Percentiles rank a stretch among this genome's conserved stretches.
phyloP scores from a whole-genome alignment of 2,329 filamentous ascomycete genomes.

The Diaporthe sp. region DNA sequence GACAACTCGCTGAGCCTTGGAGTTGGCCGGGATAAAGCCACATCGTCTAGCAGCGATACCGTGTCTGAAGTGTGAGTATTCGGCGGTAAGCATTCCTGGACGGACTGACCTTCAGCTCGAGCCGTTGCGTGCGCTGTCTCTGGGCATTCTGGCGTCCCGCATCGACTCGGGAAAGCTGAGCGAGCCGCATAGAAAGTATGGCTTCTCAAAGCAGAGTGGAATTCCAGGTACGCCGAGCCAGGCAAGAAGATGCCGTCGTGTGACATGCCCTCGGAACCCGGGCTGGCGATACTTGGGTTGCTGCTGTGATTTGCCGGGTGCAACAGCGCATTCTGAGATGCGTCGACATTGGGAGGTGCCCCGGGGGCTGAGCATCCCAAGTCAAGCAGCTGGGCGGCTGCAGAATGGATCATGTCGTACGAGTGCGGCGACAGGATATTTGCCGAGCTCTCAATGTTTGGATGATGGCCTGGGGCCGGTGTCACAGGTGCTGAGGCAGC shows the following conservation, averaged over 20 bases:
- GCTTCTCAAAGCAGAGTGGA: constrained; percentile 19
- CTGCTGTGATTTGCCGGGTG: constrained; percentile 4
- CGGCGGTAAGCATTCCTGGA: neutral
- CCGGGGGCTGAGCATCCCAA: constrained; percentile 16
- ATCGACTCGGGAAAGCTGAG: constrained; percentile 13
- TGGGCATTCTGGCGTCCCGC: constrained; percentile 11
- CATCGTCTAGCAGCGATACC: neutral
- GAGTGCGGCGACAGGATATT: constrained; percentile 14
- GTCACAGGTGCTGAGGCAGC: constrained; percentile 15
- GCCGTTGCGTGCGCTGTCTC: constrained; percentile 11
- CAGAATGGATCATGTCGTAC: constrained; percentile 27
- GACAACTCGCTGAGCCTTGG: constrained; percentile 22
- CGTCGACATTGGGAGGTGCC: neutral
- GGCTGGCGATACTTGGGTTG: constrained; percentile 23
- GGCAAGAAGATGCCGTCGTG: constrained; percentile 23
- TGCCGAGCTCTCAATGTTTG: constrained; percentile 1
- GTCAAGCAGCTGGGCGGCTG: constrained; percentile 19
- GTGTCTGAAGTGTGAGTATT: neutral
- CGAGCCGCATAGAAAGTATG: constrained; percentile 22
- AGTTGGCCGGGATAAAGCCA: neutral
- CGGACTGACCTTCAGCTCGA: neutral
- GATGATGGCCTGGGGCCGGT: neutral
- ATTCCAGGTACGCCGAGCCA: constrained; percentile 24
- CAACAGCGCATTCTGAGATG: neutral
- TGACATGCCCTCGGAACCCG: constrained; percentile 28